These are phyloP conservation scores for Fusarium miscanthi DNA, from an alignment of 2,329 filamentous ascomycete species.

Conservation along the genomic window DNA sequence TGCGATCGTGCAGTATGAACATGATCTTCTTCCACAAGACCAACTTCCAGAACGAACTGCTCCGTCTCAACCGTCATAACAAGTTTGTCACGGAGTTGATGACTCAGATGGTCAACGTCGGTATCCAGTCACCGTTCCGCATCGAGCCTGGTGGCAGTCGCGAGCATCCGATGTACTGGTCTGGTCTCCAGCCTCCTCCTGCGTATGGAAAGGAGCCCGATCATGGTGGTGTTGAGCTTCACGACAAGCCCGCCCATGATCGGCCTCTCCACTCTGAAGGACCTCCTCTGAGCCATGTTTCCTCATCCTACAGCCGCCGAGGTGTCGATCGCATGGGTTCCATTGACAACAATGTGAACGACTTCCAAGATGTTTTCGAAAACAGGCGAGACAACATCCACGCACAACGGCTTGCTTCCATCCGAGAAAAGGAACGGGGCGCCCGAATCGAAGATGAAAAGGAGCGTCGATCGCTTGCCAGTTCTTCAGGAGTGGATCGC, in stretches of 20 bases:
- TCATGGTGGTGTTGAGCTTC: conserved; percentile 16
- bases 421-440: conserved; percentile 52
- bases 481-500: conserved; percentile 46
- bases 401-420: conserved; percentile 52
- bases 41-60: conserved; percentile 93
- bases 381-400: conserved; percentile 53
- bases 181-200: conserved; percentile 51
- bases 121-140: conserved; percentile 80
- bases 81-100: conserved; percentile 94
- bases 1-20: conserved; percentile 87
- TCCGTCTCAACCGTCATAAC: conserved; percentile 90
- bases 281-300: conserved; percentile 17
- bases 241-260: conserved; percentile 18
- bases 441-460: conserved; percentile 43
- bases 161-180: conserved; percentile 72
- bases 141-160: conserved; percentile 74
- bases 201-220: conserved; percentile 48
- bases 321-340: conserved; percentile 41
- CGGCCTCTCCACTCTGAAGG: conserved; percentile 23
- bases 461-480: conserved; percentile 42
- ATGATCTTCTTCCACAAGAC: conserved; percentile 98
- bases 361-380: conserved; percentile 61
- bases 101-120: conserved; percentile 83
- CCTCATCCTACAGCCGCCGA: conserved; percentile 30
- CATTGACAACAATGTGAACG: conserved; percentile 51